Percentiles rank a stretch among this genome's conserved stretches.
Conservation (phyloP, 306 rosid genomes). For the Quercus dentata region DNA sequence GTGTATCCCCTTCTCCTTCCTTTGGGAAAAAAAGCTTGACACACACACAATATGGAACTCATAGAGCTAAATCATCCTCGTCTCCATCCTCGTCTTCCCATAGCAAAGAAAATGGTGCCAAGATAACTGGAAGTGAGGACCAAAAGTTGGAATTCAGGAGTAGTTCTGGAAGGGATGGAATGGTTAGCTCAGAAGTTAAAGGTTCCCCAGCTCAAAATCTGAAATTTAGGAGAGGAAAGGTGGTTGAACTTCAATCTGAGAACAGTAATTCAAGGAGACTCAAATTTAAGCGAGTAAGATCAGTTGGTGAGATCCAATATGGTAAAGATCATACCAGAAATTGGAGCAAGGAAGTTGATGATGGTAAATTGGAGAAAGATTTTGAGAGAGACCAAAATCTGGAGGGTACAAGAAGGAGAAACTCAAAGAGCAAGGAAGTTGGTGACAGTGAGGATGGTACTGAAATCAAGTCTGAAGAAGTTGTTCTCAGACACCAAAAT, state of each 20-base stretch:
- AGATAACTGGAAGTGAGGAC: slow-evolving; percentile 2
- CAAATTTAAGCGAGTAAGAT: slow-evolving; percentile 56
- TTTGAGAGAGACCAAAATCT: slow-evolving; percentile 22
- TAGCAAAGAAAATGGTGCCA: slow-evolving; percentile 29
- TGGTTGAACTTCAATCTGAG: slow-evolving; percentile 57
- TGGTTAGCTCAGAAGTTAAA: slow-evolving; percentile 29
- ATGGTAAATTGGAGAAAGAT: slow-evolving; percentile 31
- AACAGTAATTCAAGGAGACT: slow-evolving; percentile 56
- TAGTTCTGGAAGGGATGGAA: slow-evolving; percentile 32
- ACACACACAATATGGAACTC: slow-evolving; percentile 5
- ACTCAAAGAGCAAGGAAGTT: slow-evolving; percentile 29
- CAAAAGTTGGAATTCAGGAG: slow-evolving; percentile 35
- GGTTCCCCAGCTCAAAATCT: slow-evolving; percentile 38
- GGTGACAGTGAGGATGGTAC: slow-evolving; percentile 30
- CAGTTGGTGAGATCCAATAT: slow-evolving; percentile 32
- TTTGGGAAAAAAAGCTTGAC: slow-evolving; percentile 32
- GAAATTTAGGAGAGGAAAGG: slow-evolving; percentile 61
- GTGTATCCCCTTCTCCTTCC: slow-evolving; percentile 3
- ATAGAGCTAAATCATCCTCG: slow-evolving; percentile 14
- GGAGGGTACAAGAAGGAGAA: slow-evolving; percentile 41
- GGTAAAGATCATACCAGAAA: slow-evolving; percentile 22
- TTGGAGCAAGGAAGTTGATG: slow-evolving; percentile 31
- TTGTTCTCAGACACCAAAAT: slow-evolving; percentile 64
- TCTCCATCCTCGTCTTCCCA: slow-evolving; percentile 19
- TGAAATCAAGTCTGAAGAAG: slow-evolving; percentile 42